Evolutionary conservation across 2,329 filamentous ascomycete genomes (phyloP), one percentile per base, ranked within the genome.

Genomic region (Venturia aucupariae): DNA sequence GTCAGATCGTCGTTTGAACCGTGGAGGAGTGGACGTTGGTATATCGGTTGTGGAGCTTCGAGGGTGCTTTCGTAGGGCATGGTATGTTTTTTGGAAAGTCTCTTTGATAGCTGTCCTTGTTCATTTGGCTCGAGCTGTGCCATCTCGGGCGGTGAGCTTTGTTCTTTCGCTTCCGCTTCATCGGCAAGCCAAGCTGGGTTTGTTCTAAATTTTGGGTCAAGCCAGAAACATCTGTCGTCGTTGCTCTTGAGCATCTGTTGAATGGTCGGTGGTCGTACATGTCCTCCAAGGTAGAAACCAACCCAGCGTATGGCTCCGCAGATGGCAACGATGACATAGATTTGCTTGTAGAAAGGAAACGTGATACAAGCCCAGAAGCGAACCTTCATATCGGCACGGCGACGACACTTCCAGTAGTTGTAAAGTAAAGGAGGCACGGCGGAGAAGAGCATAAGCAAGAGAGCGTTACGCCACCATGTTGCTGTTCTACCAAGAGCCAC

Each of bases 121-220:
- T 41, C 39, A 1, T 41, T 4, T 41, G 11, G 4, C 17, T 41
- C 11, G 4, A 41, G 39, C 39, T 41, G 11, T 13, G 13, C 5
- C 39, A 41, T 41, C 15, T 17, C 39, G 13, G 39, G 39, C 15
- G 1, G 5, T 41, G 13, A 1, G 17, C 4, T 41, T 17, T 13
- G 11, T 17, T 41, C 39, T 32, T 32, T 59, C 24, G 54, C 54
- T 19, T 59, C 54, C 4, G 22, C 65, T 39, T 68, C 66, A 59
- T 68, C 67, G 22, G 67, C 67, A 24, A 68, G 65, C 17, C 60
- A 69, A 10, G 65, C 67, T 13, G 68, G 67, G 39, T 68, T 68
- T 4, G 27, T 62, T 42, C 65, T 54, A 22, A 69, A 68, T 4
- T 67, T 60, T 13, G 67, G 65, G 27, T 69, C 68, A 15, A 68